Base-by-base conservation (phyloP, 164 flowering plant genomes). In the Vitis vinifera region DNA sequence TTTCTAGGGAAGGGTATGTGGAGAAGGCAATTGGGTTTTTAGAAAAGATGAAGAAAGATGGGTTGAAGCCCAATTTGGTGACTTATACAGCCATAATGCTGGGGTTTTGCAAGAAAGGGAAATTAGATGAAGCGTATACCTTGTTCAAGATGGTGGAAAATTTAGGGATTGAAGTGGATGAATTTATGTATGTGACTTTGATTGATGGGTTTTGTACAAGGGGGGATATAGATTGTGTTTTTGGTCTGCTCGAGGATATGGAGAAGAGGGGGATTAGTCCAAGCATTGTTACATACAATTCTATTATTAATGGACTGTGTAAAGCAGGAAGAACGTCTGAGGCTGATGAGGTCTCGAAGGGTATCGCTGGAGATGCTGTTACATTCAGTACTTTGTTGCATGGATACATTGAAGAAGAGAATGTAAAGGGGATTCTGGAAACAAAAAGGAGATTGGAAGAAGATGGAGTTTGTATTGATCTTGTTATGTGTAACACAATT, bases 1-100 rank as follows among this genome's bases (percentile, higher is more conserved):
- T 93, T 57, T 82, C 89, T 6, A 86, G 84, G 81, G 80, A 81
- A 44, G 95, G 91, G 47, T 66, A 79, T 77, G 89, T 84, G 61
- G 95, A 89, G 69, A 91, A 88, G 84, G 88, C 87, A 1, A 76
- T 83, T 51, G 97, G 97, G 0, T 79, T 91, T 66, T 78, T 93
- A 67, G 51, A 76, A 62, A 87, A 82, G 73, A 93, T 93, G 93
- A 70, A 68, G 59, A 80, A 68, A 68, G 80, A 69, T 56, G 88
- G 90, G 3, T 15, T 86, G 17, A 31, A 75, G 60, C 94, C 97
- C 10, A 87, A 83, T 81, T 72, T 88, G 71, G 81, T 91, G 47
- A 83, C 98, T 31, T 91, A 82, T 78, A 88, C 95, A 3, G 82
- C 87, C 1, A 74, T 91, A 27, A 88, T 93, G 56, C 72, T 71